phyloP scores from a whole-genome alignment of 2,329 filamentous ascomycete species.

The Alternaria viburni region DNA sequence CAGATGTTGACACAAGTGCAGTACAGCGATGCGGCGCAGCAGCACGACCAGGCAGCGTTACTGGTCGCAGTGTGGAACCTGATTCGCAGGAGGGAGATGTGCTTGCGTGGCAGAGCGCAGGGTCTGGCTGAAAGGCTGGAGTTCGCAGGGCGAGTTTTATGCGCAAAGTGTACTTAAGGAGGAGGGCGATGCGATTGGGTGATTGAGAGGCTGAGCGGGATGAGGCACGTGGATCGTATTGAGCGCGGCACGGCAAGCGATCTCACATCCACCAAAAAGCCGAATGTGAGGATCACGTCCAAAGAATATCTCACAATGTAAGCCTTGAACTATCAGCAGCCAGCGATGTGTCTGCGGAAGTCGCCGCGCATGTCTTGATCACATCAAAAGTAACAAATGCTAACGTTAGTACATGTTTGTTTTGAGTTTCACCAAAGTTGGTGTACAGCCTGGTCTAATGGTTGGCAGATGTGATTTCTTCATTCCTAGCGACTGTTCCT shows the following conservation, averaged over 20 bases:
- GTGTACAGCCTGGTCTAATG: not conserved
- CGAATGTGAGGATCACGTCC: not conserved
- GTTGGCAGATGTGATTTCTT: slow-evolving; percentile 2
- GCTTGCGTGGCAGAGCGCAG: not conserved
- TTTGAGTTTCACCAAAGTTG: not conserved
- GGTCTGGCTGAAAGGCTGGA: not conserved
- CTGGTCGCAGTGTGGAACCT: not conserved
- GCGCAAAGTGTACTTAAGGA: not conserved
- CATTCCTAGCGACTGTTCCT: slow-evolving; percentile 6
- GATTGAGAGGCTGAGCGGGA: not conserved
- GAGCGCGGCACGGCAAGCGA: not conserved
- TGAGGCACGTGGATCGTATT: not conserved
- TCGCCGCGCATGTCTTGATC: not conserved
- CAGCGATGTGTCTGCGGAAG: not conserved
- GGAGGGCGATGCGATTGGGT: slow-evolving; percentile 7
- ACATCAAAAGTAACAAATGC: not conserved
- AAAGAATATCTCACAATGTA: not conserved
- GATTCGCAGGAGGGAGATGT: not conserved
- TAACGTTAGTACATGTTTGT: not conserved
- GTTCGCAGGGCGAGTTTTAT: not conserved
- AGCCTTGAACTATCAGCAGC: not conserved
- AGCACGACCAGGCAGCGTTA: not conserved
- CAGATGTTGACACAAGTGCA: not conserved
- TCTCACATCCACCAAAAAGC: not conserved
- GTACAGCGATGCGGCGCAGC: not conserved